phyloP scores from a whole-genome alignment of 345 rosid species.

The Sisymbrium irio region DNA sequence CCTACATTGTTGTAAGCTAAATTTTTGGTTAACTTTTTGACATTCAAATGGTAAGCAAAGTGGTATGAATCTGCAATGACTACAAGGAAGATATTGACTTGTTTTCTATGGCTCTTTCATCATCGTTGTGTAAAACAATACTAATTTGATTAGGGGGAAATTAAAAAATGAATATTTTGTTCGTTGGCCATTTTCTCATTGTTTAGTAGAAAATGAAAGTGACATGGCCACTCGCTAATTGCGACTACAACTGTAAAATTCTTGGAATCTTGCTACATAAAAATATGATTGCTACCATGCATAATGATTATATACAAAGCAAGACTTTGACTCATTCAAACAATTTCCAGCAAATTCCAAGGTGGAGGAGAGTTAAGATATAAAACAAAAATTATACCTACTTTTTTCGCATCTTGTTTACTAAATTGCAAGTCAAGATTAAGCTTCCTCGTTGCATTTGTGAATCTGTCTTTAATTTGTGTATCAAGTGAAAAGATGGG shows the following conservation, averaged over 20 bases:
- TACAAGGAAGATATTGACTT: no score
- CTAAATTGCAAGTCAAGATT: not conserved
- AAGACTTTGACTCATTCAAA: not conserved
- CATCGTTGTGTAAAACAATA: no score
- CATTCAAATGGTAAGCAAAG: not conserved
- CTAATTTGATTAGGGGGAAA: not conserved
- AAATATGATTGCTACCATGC: not conserved
- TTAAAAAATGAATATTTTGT: not conserved
- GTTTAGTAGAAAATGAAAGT: not conserved
- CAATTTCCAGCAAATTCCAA: constrained; percentile 4
- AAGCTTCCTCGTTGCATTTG: not conserved
- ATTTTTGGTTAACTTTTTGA: no score
- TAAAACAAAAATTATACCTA: no score
- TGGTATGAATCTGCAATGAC: not conserved
- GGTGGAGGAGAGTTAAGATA: no score
- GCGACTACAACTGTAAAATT: not conserved
- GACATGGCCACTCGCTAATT: not conserved
- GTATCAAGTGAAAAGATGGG: constrained; percentile 16
- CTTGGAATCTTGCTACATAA: not conserved
- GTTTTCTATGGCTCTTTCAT: no score
- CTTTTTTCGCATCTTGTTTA: not conserved
- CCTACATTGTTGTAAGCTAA: no score
- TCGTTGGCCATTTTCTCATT: not conserved
- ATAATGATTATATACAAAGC: not conserved
- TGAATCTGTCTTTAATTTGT: not conserved